Percentiles rank a stretch among this genome's conserved stretches.
These are phyloP conservation scores for Trichosporon sp. DNA, from an alignment of 1,284 basidiomycete genomes.

Conservation along the genomic window DNA sequence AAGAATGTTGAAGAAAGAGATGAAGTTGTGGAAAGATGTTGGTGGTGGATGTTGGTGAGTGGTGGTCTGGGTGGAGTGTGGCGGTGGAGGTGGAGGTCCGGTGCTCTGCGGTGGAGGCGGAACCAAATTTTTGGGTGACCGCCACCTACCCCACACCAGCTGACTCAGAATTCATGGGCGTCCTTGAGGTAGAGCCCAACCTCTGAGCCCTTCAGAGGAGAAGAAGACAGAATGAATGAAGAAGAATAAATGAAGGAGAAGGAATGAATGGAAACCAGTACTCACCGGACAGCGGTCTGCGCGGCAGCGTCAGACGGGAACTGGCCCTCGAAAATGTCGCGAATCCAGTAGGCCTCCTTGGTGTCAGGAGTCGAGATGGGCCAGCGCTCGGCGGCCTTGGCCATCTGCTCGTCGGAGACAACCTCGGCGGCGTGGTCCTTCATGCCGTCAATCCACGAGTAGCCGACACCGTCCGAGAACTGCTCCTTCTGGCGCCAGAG, in stretches of 20 bases:
- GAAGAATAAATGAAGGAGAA: no score
- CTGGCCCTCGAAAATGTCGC: conserved; percentile 84
- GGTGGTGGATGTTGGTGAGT: not conserved
- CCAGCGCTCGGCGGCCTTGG: conserved; percentile 70
- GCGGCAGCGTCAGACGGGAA: conserved; percentile 85
- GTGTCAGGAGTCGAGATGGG: conserved; percentile 81
- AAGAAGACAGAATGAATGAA: no score
- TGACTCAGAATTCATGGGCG: no score
- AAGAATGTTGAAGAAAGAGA: not conserved
- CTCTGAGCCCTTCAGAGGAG: no score
- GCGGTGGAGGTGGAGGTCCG: not conserved
- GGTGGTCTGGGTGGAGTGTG: not conserved
- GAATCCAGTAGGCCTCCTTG: conserved; percentile 94
- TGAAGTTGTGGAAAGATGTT: conserved; percentile 8
- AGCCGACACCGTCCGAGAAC: conserved; percentile 98
- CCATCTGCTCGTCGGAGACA: conserved; percentile 78
- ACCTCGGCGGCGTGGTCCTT: conserved; percentile 75
- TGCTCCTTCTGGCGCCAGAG: conserved; percentile 99
- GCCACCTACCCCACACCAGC: not conserved
- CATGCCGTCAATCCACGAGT: conserved; percentile 99
- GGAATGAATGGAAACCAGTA: conserved; percentile 33
- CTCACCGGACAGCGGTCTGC: conserved; percentile 78
- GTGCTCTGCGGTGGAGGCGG: no score
- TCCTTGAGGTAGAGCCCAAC: no score
- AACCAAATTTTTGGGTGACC: not conserved